Conservation (phyloP, 345 rosid genomes). For the Euclidium syriacum region DNA sequence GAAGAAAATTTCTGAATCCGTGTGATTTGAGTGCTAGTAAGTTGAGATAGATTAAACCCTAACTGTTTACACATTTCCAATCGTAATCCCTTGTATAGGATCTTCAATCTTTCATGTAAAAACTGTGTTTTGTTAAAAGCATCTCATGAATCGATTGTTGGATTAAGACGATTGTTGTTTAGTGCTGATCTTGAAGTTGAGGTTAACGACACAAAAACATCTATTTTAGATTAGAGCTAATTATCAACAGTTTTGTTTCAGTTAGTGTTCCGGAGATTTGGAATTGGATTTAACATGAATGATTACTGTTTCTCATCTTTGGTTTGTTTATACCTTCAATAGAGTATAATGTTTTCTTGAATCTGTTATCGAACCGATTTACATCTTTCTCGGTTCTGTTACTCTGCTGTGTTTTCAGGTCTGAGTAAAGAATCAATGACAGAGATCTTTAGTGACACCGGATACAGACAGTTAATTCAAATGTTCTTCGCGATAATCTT, state of each 20-base stretch:
- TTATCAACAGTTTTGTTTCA: background rate
- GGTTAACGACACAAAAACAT: background rate
- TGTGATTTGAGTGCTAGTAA: background rate
- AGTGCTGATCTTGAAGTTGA: background rate
- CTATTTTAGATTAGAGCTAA: background rate
- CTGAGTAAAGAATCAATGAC: slow-evolving; percentile 34
- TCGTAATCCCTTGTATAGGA: background rate
- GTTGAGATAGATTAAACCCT: background rate
- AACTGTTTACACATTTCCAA: background rate
- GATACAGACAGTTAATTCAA: slow-evolving; percentile 49
- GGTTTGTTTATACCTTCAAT: background rate
- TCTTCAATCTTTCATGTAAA: background rate
- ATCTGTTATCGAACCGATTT: background rate
- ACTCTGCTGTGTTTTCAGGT: slow-evolving; percentile 38
- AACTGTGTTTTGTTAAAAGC: background rate
- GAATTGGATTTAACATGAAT: background rate
- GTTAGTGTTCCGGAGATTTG: slow-evolving; percentile 4
- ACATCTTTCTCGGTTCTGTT: background rate
- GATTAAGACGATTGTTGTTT: background rate
- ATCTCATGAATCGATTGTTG: background rate
- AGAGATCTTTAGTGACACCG: slow-evolving; percentile 43
- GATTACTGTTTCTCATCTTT: slow-evolving; percentile 1
- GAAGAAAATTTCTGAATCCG: background rate
- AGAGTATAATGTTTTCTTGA: background rate
- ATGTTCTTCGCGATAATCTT: slow-evolving; percentile 45